Evolutionary conservation across 2,329 filamentous ascomycete genomes (phyloP), one percentile per base, ranked within the genome.

Genomic region (Scopulariopsis brevicaulis): DNA sequence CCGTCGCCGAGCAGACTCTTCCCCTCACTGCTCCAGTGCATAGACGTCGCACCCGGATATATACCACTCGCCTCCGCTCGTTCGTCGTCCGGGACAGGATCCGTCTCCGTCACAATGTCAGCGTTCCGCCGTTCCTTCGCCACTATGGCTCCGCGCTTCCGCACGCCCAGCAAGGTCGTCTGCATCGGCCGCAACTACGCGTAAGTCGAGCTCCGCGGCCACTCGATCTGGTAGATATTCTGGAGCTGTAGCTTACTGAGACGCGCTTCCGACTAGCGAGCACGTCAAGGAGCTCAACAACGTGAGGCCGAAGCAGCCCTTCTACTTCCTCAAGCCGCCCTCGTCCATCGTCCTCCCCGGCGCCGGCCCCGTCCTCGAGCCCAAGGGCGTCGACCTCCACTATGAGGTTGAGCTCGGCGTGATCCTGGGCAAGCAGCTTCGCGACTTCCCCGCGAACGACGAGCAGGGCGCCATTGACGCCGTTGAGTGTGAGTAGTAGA

Each of bases 121-220:
- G 67, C 62, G 37, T 62, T 74, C 35, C 65, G 71, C 63, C 65
- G 71, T 58, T 66, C 70, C 61, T 68, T 74, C 65, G 69, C 69
- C 60, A 72, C 65, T 18, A 63, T 71, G 69, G 71, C 72, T 46
- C 68, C 75, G 50, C 69, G 73, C 59, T 74, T 82, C 58, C 79
- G 74, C 67, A 74, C 78, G 56, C 82, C 82, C 25, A 77, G 81
- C 61, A 90, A 96, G 78, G 83, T 96, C 58, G 87, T 96, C 70
- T 96, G 93, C 74, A 95, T 97, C 69, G 90, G 91, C 65, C 84
- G 94, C 66, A 96, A 99, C 78, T 99, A 96, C 80, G 93, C 92
- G 89, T 94, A 73, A 70, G 86, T 74, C 43, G 18, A 22, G n/a
- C n/a, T 24, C n/a, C 46, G 4, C 20, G 46, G 24, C 20, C n/a